phyloP scores from a whole-genome alignment of 1,284 basidiomycete species.

The Puccinia horiana region DNA sequence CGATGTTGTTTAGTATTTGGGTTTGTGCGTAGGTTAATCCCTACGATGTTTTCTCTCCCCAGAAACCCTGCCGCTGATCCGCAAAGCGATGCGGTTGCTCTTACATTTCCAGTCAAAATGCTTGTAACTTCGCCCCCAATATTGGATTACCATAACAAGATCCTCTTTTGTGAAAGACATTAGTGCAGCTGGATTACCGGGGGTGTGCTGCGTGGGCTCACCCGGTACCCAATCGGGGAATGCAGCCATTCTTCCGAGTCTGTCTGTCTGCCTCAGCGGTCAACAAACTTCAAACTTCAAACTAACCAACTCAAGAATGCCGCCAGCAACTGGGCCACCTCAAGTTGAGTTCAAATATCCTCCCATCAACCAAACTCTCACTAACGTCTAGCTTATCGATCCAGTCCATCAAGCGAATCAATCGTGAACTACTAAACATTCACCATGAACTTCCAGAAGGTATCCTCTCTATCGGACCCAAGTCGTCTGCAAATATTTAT shows the following conservation, averaged over 20 bases:
- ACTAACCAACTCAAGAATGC: neutral
- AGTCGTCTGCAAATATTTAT: constrained; percentile 21
- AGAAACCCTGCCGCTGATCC: neutral
- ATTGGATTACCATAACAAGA: too few species aligned
- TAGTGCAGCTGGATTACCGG: too few species aligned
- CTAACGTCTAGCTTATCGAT: neutral
- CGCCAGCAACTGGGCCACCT: neutral
- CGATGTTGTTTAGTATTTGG: neutral
- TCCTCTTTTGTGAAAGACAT: too few species aligned
- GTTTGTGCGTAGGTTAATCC: too few species aligned
- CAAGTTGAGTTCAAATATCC: constrained; percentile 1
- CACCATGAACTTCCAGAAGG: constrained; percentile 34
- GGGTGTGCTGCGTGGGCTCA: too few species aligned
- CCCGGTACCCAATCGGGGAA: too few species aligned
- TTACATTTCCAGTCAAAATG: too few species aligned
- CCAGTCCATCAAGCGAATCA: constrained; percentile 40
- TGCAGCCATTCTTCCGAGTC: too few species aligned
- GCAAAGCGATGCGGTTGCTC: constrained; percentile 6
- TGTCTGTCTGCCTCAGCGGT: too few species aligned
- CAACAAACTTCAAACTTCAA: too few species aligned
- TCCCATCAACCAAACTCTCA: neutral
- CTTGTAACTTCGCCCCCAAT: too few species aligned
- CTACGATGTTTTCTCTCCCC: neutral
- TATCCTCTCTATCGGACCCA: constrained; percentile 27
- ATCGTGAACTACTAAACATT: constrained; percentile 17